Base-by-base conservation (phyloP, 2,329 filamentous ascomycete genomes). In the Cordyceps cicadae region DNA sequence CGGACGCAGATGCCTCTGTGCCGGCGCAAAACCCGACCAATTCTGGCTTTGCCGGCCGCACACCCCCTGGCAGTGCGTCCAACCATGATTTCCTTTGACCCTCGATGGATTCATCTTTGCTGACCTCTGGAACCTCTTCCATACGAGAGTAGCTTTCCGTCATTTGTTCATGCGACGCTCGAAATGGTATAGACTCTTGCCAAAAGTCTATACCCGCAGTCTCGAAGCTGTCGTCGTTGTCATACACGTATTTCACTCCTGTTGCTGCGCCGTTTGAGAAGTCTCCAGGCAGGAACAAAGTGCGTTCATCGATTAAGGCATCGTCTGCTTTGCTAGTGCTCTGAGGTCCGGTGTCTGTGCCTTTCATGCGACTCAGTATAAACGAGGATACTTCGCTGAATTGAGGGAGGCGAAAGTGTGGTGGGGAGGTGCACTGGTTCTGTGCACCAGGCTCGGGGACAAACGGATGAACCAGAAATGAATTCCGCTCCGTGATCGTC, bases 1-100 rank as follows among this genome's bases (percentile, higher is more conserved):
- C 65, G n/a, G 64, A 60, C 29, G 69, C 68, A 1, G 72, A 70
- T 14, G 75, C 70, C 8, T 68, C 66, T 15, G 32, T 19, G 0
- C 74, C 72, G 2, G 70, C 67, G 15, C 63, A 65, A 60, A 77
- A 78, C 0, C 76, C 76, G 17, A 78, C 69, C 2, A 76, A 67
- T 9, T 71, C 68, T 24, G 73, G 64, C 52, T 73, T 76, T 46
- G 69, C 70, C 2, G 75, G 73, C 17, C 66, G 59, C 1, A 74
- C 63, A 2, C 69, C 70, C 12, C 64, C 62, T 0, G 73, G 73
- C 12, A 77, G 63, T 0, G 64, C 54, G 2, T 68, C 68, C n/a
- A 77, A 66, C 14, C 68, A 67, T 58, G 67, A 70, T 49, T 70
- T 64, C 17, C 74, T 69, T 43, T 72, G 59, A 21, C 57, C 66